Evolutionary conservation across 352 stramenopile genomes (phyloP).

Genomic region (Pythium vanterpoolii): DNA sequence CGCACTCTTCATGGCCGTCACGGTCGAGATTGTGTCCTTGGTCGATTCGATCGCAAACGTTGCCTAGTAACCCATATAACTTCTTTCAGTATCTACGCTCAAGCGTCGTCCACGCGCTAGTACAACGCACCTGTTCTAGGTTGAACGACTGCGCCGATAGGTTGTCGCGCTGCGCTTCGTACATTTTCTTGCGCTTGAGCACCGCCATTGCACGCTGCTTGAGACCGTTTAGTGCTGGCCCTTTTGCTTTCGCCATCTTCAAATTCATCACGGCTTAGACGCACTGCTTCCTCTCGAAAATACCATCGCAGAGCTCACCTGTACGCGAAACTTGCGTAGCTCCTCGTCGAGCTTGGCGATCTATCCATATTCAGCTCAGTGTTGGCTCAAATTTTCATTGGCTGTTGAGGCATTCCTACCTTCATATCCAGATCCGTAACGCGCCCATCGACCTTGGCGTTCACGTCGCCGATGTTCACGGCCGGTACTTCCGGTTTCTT

Average conservation of each 20-base stretch:
- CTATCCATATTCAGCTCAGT: constrained; percentile 24
- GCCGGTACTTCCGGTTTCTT: constrained; percentile 70
- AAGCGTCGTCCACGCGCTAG: neutral
- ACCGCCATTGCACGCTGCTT: constrained; percentile 85
- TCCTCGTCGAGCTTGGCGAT: constrained; percentile 82
- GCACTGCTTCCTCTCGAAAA: neutral
- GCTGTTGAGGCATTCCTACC: constrained; percentile 24
- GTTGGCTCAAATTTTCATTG: neutral
- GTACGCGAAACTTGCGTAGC: constrained; percentile 74
- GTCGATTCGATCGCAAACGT: constrained; percentile 91
- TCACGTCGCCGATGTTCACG: constrained; percentile 82
- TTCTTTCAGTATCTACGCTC: too few relatives aligned
- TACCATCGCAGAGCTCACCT: constrained; percentile 31
- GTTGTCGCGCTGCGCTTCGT: constrained; percentile 79
- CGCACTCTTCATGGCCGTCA: constrained; percentile 94
- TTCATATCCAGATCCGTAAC: constrained; percentile 80
- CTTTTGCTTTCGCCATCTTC: constrained; percentile 76
- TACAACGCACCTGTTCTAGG: constrained; percentile 64
- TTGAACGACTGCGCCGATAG: constrained; percentile 82
- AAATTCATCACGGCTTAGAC: neutral
- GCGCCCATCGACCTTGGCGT: constrained; percentile 65
- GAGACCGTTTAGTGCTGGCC: constrained; percentile 60
- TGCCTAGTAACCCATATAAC: constrained; percentile 29
- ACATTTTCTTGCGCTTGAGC: constrained; percentile 90
- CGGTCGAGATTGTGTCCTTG: constrained; percentile 90